Base-by-base conservation (phyloP, 768 basidiomycete species). In the Boletus rubescentipes region DNA sequence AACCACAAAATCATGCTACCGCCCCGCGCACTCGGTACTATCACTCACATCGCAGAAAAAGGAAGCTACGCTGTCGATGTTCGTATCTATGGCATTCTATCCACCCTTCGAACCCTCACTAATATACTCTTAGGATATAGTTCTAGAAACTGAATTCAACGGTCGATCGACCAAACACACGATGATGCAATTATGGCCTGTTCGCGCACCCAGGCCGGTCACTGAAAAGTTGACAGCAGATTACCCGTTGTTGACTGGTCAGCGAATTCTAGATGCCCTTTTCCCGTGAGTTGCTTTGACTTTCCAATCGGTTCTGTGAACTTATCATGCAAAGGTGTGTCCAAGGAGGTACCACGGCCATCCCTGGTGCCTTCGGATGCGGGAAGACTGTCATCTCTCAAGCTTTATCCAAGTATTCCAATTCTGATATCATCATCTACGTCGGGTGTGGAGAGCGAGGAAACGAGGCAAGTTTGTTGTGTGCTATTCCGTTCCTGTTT, bases 391-490 rank as follows among this genome's bases (percentile, higher is more conserved):
- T 99, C 65, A 99, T 99, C 66, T 98, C 94, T 26, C 91, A 98
- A 75, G 96, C 96, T 18, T 77, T 98, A 60, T 98, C 96, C 54
- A 99, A 99, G 72, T 99, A 85, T 75, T 99, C 97, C 26, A 99
- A 99, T 78, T 97, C 94, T 62, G 96, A 98, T 71, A 98, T 98
- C 65, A 98, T 99, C 69, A 85, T 99, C 62, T 99, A 99, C 68
- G 97, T 99, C 62, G 97, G 97, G 23, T 98, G 97, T 69, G 97
- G 96, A 57, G 97, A 99, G 73, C 92, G 97, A 62, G 96, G 96
- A 66, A 98, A 98, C 67, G 93, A 97, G 81, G 91, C 86, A 53
- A 46, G 77, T 64, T 38, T 30, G 12, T 36, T 34, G 30, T 38
- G 4, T 23, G 29, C 23, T 69, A 84, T 89, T 77, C 51, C 74